A percentile compares a stretch with the other conserved stretches of the same genome.
These are phyloP conservation scores for Fusarium buharicum DNA, from an alignment of 2,329 filamentous ascomycete species.

Conservation along the genomic window DNA sequence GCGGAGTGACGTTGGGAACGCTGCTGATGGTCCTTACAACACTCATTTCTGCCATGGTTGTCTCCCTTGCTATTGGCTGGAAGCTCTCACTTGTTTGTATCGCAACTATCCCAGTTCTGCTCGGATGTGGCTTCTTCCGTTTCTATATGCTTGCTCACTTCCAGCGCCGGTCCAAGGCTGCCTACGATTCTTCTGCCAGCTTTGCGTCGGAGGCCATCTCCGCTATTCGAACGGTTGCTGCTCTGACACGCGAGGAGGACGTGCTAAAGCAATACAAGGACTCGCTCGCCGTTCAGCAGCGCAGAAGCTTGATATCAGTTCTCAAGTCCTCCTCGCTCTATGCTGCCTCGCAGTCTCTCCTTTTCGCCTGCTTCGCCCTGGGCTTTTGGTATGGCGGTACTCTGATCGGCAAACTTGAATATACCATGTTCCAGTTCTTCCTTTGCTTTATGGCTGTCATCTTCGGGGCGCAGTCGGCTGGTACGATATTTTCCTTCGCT, in stretches of 20 bases:
- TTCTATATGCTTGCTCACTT: slow-evolving; percentile 87
- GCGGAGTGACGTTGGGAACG: slow-evolving; percentile 87
- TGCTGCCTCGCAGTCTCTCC: slow-evolving; percentile 83
- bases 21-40: slow-evolving; percentile 84
- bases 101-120: slow-evolving; percentile 78
- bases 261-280: slow-evolving; percentile 77
- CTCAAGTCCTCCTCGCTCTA: slow-evolving; percentile 82
- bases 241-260: slow-evolving; percentile 86
- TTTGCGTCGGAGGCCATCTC: slow-evolving; percentile 95
- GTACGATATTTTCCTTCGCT: slow-evolving; percentile 87
- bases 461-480: slow-evolving; percentile 91
- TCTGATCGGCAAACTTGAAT: slow-evolving; percentile 76
- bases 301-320: slow-evolving; percentile 75
- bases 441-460: slow-evolving; percentile 88
- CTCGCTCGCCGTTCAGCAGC: slow-evolving; percentile 73
- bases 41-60: slow-evolving; percentile 75
- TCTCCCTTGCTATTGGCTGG: slow-evolving; percentile 84
- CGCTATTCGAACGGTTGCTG: slow-evolving; percentile 91
- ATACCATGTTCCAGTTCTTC: slow-evolving; percentile 88
- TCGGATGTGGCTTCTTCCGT: slow-evolving; percentile 85
- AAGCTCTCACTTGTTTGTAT: slow-evolving; percentile 87
- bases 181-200: slow-evolving; percentile 82
- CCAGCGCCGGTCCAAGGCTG: slow-evolving; percentile 79
- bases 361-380: slow-evolving; percentile 85
- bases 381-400: slow-evolving; percentile 94